Percentiles rank a stretch among this genome's conserved stretches.
phyloP scores from a whole-genome alignment of 176 grass and related monocot species.

The Themeda triandra region DNA sequence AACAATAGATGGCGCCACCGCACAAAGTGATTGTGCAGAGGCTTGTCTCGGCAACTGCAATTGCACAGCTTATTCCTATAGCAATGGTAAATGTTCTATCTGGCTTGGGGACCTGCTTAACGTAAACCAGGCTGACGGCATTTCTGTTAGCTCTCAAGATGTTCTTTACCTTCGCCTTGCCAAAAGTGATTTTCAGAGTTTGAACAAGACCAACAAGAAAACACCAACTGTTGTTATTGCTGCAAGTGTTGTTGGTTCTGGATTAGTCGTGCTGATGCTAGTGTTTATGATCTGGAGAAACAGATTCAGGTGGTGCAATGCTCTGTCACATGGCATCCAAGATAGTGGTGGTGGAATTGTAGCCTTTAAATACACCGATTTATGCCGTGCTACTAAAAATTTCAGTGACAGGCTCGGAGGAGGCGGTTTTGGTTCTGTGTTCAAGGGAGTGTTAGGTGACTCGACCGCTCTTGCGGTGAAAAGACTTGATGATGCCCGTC shows the following conservation, averaged over 20 bases:
- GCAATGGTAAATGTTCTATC: not conserved
- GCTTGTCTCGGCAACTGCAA: not conserved
- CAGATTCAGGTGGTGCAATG: not conserved
- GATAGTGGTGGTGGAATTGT: not conserved
- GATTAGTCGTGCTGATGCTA: not conserved
- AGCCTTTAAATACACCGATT: not conserved
- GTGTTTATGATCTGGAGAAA: not conserved
- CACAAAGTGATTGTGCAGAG: not conserved
- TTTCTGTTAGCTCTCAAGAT: not conserved
- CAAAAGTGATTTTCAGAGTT: not conserved
- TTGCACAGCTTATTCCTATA: not conserved
- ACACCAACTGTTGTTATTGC: not conserved
- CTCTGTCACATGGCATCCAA: too few relatives aligned
- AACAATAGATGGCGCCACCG: not conserved
- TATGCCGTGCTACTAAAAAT: not conserved
- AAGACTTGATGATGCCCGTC: not conserved
- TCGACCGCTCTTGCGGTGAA: not conserved
- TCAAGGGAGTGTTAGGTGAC: not conserved
- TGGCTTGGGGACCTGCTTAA: not conserved
- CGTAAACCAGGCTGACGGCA: not conserved
- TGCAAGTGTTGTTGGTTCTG: not conserved
- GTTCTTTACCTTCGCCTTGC: conserved; percentile 1
- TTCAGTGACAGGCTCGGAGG: not conserved
- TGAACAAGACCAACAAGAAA: not conserved
- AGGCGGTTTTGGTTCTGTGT: not conserved